phyloP scores from a whole-genome alignment of 306 rosid genomes.

The Rosa chinensis region DNA sequence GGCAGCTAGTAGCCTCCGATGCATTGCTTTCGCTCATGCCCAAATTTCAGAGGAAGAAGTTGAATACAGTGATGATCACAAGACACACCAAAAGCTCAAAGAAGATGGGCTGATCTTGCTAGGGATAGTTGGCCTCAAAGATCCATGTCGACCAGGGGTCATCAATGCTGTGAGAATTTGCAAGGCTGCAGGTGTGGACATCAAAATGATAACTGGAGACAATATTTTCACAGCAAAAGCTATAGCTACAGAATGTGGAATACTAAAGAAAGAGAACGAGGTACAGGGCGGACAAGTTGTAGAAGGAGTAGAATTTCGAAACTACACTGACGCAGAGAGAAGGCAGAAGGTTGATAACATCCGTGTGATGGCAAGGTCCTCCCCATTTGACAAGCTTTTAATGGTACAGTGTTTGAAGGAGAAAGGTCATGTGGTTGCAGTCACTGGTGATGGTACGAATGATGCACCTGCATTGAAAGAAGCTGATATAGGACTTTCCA shows the following conservation, averaged over 20 bases:
- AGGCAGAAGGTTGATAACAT: constrained; percentile 62
- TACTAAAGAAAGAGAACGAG: constrained; percentile 33
- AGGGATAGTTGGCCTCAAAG: constrained; percentile 82
- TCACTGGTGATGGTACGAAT: constrained; percentile 89
- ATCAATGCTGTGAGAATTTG: constrained; percentile 59
- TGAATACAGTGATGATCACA: constrained; percentile 25
- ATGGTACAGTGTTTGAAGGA: constrained; percentile 76
- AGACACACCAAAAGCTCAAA: constrained; percentile 25
- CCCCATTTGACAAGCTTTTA: constrained; percentile 79
- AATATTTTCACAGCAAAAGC: constrained; percentile 89
- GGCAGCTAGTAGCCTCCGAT: constrained; percentile 86
- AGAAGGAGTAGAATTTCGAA: constrained; percentile 76
- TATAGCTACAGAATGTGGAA: constrained; percentile 87
- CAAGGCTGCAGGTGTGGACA: constrained; percentile 65
- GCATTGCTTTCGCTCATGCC: constrained; percentile 73
- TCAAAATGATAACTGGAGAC: constrained; percentile 91
- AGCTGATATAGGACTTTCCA: constrained; percentile 90
- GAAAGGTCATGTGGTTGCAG: constrained; percentile 83
- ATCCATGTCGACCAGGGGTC: constrained; percentile 72
- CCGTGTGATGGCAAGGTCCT: constrained; percentile 82
- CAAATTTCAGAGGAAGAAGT: constrained; percentile 47
- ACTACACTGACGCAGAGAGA: constrained; percentile 62
- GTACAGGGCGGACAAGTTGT: constrained; percentile 46
- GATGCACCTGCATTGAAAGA: constrained; percentile 88
- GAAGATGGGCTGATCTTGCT: constrained; percentile 63